Percentiles rank a stretch among this genome's conserved stretches.
These are phyloP conservation scores for Lodderomyces elongisporus DNA, from an alignment of 1,139 yeast species.

Conservation along the genomic window DNA sequence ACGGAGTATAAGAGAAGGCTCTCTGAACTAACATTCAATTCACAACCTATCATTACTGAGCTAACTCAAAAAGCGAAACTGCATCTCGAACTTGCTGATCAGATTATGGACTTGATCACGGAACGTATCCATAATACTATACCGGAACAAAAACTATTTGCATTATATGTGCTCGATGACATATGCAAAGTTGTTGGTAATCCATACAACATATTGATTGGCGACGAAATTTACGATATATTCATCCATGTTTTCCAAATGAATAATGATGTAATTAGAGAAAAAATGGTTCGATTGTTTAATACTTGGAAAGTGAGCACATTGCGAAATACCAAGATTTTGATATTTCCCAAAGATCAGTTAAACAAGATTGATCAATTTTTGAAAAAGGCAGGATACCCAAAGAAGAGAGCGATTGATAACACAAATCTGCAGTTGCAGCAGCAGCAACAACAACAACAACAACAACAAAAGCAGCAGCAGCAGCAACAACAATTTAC, in stretches of 20 bases:
- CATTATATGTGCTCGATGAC: constrained; percentile 85
- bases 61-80: constrained; percentile 88
- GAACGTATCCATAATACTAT: constrained; percentile 49
- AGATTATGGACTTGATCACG: constrained; percentile 69
- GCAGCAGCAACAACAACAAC: background rate
- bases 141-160: constrained; percentile 79
- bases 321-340: constrained; percentile 54
- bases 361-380: constrained; percentile 71
- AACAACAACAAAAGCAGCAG: background rate
- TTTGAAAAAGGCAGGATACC: constrained; percentile 43
- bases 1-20: constrained; percentile 65
- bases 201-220: constrained; percentile 76
- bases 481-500: background rate
- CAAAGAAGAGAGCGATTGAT: constrained; percentile 4
- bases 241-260: constrained; percentile 75
- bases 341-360: constrained; percentile 70
- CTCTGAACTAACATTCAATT: constrained; percentile 77
- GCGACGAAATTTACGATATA: constrained; percentile 58
- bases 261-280: constrained; percentile 71
- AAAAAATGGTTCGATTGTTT: constrained; percentile 69
- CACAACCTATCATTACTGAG: constrained; percentile 82
- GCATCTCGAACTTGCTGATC: constrained; percentile 68
- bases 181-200: constrained; percentile 86
- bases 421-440: too few relatives aligned
- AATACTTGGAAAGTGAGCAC: constrained; percentile 73